A percentile compares a stretch with the other conserved stretches of the same genome.
phyloP scores from a whole-genome alignment of 495 filamentous ascomycete species.

The Trypethelium eluteriae region DNA sequence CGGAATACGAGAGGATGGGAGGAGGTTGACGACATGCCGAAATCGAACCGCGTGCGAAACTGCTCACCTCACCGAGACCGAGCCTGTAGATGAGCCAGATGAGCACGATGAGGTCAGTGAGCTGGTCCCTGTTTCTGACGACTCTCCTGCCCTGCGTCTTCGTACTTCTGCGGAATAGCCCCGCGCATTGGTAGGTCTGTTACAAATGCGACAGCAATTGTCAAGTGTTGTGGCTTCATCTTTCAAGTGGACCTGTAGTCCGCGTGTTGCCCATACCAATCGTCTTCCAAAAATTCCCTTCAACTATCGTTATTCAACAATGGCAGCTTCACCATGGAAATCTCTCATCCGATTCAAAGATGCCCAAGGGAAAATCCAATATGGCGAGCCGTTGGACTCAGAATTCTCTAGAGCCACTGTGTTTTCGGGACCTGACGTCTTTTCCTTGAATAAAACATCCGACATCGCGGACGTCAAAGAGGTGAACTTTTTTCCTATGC shows the following conservation, averaged over 20 bases:
- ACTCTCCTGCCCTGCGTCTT: not conserved
- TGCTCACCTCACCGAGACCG: too few relatives aligned
- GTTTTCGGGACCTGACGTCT: constrained; percentile 9
- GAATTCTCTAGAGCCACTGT: constrained; percentile 11
- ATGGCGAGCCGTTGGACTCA: constrained; percentile 12
- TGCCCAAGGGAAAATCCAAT: constrained; percentile 1
- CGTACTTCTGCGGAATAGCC: not conserved
- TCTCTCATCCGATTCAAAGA: constrained; percentile 16
- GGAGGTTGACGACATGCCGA: too few relatives aligned
- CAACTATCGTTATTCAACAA: not conserved
- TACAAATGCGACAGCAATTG: not conserved
- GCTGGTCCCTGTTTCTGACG: not conserved
- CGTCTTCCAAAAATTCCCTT: constrained; percentile 20
- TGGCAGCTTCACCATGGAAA: constrained; percentile 10
- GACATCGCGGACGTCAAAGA: constrained; percentile 3
- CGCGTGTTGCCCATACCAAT: constrained; percentile 11
- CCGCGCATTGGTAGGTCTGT: not conserved
- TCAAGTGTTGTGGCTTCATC: not conserved
- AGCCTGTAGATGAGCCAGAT: too few relatives aligned
- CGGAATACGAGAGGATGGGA: too few relatives aligned
- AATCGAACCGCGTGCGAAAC: too few relatives aligned
- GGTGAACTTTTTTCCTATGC: not conserved
- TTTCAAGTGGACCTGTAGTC: constrained; percentile 16
- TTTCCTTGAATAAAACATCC: constrained; percentile 7
- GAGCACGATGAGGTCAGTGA: not conserved